Conservation (phyloP, 2,329 filamentous ascomycete genomes). For the Periconia digitata region DNA sequence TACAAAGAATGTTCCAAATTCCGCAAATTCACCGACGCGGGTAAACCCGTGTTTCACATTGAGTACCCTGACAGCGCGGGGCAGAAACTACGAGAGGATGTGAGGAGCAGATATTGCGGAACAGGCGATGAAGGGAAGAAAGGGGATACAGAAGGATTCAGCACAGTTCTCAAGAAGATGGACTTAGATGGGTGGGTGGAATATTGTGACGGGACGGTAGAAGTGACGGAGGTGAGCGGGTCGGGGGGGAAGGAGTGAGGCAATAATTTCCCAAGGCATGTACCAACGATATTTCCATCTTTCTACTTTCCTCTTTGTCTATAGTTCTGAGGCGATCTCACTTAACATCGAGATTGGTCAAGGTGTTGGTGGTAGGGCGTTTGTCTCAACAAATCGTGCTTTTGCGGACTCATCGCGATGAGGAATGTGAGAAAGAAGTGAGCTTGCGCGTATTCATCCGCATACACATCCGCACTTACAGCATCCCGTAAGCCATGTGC, state of each 20-base stretch:
- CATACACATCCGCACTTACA: too few species aligned
- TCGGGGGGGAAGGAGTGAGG: conserved; percentile 6
- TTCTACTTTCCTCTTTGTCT: not conserved
- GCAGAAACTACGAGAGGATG: conserved; percentile 37
- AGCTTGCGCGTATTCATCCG: too few species aligned
- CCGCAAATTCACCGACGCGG: conserved; percentile 58
- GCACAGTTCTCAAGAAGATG: conserved; percentile 67
- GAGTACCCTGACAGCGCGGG: conserved; percentile 64
- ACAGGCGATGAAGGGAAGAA: conserved; percentile 37
- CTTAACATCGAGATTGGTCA: not conserved
- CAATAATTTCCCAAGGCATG: not conserved
- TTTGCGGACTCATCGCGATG: not conserved
- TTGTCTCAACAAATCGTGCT: not conserved
- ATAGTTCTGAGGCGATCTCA: not conserved
- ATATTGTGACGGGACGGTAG: conserved; percentile 50
- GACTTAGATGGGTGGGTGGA: conserved; percentile 64
- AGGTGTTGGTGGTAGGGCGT: not conserved
- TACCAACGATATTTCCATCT: not conserved
- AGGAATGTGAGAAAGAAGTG: too few species aligned
- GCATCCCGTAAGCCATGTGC: too few species aligned
- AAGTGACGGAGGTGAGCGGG: conserved; percentile 23
- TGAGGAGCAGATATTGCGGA: conserved; percentile 47
- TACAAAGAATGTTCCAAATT: conserved; percentile 63
- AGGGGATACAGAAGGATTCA: conserved; percentile 52
- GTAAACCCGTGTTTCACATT: conserved; percentile 72